Evolutionary conservation across 148 eudicot species (phyloP).

Genomic region (Rhododendron vialii): DNA sequence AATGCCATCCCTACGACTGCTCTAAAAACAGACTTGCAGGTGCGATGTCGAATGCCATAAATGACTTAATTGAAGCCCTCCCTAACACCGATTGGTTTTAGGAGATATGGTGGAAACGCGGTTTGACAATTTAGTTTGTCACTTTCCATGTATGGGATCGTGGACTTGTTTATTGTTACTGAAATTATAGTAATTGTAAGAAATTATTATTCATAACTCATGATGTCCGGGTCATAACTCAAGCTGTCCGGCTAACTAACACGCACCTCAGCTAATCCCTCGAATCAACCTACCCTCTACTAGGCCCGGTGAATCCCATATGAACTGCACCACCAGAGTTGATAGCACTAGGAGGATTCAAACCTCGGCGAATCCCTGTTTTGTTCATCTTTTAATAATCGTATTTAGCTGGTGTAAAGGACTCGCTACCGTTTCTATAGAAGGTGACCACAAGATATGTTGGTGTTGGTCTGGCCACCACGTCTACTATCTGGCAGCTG

Average conservation of each 20-base stretch:
- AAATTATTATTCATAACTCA: neutral
- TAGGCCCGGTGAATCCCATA: neutral
- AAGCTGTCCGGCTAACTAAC: neutral
- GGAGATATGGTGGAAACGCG: too few species aligned
- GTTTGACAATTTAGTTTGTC: neutral
- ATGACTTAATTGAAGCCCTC: too few species aligned
- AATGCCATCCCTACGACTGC: too few species aligned
- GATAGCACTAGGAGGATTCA: neutral
- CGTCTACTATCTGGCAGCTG: neutral
- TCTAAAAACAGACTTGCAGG: too few species aligned
- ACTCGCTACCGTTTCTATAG: neutral
- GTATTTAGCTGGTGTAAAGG: neutral
- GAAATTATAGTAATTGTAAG: too few species aligned
- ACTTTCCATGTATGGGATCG: neutral
- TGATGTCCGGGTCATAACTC: neutral
- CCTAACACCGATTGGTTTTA: too few species aligned
- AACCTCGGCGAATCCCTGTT: neutral
- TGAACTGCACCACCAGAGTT: neutral
- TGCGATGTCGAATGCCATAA: too few species aligned
- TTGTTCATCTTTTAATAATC: neutral
- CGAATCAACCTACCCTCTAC: neutral
- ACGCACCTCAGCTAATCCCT: neutral
- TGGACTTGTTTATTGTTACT: neutral
- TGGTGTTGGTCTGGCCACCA: neutral
- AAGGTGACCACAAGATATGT: neutral